These are phyloP conservation scores for Pseudofabraea citricarpa DNA, from an alignment of 2,329 filamentous ascomycete genomes.

Conservation along the genomic window DNA sequence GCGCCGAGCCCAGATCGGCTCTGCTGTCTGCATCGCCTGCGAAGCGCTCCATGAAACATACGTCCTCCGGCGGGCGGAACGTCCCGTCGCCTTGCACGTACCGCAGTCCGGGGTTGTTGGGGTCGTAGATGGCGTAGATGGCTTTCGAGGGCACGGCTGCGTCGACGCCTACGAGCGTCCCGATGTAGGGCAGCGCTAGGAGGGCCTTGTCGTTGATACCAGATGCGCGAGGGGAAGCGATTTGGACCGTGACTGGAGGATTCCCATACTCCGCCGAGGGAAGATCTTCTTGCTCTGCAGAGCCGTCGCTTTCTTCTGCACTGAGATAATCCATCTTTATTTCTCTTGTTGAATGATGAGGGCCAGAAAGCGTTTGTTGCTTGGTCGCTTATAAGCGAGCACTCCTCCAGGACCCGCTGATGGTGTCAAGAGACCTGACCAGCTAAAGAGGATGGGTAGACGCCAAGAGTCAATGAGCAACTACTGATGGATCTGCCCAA, in stretches of 20 bases:
- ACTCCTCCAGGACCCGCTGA: no score
- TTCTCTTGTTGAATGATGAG: no score
- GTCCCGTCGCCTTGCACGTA: conserved; percentile 10
- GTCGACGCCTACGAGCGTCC: conserved; percentile 8
- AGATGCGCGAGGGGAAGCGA: no score
- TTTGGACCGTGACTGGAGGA: not conserved
- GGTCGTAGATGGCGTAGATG: conserved; percentile 10
- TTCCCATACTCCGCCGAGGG: not conserved
- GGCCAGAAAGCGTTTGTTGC: no score
- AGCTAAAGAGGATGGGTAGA: no score
- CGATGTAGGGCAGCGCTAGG: conserved; percentile 6
- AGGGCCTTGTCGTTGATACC: not conserved
- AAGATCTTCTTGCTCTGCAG: no score
- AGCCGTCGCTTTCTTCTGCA: no score
- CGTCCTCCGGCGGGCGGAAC: conserved; percentile 5
- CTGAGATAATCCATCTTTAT: no score
- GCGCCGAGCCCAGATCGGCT: not conserved
- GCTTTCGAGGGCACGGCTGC: conserved; percentile 6
- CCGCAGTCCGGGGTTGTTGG: conserved; percentile 3
- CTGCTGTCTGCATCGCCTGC: not conserved
- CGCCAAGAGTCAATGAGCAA: no score
- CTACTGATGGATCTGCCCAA: no score
- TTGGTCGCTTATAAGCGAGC: no score
- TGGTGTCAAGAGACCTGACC: no score
- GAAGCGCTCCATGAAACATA: conserved; percentile 8